Base-by-base conservation (phyloP, 495 filamentous ascomycete genomes). In the Bathelium albidoporum region DNA sequence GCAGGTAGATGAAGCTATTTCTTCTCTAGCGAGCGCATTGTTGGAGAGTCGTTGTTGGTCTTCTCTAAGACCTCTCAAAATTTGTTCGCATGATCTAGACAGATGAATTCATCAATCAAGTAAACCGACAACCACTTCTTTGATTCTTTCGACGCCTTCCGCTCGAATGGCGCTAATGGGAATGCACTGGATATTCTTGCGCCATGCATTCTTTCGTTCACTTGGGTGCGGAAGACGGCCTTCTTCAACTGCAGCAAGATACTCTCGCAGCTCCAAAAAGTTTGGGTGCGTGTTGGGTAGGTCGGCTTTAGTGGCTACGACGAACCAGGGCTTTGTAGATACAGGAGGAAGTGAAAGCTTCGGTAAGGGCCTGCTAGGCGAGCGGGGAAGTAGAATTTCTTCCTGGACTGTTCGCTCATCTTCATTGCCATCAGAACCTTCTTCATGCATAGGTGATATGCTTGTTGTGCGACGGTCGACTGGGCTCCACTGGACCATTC, bases 301-400 rank as follows among this genome's bases (percentile, higher is more conserved):
- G 73, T 98, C 94, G 11, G 90, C 92, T 74, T 98, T 98, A 39
- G 92, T 96, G 10, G 91, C 95, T 39, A 97, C 88, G 1, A 97
- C 92, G 68, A 96, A 94, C 95, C 95, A 98, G 5, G 93, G 91
- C 73, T 98, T 98, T 11, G 80, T 80, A 18, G 89, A 87, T 58
- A 95, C 89, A 45, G 89, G 84, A 18, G 88, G 80, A 31, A 80
- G 73, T 14, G 67, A 43, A 14, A 77, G 61, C 2, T 66, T 43
- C 1, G 73, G 69, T 11, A 75, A 65, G 20, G 41, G 10, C 34
- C 71, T 64, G 9, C 44, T 45, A 11, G 61, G 24, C 0, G 58
- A 18, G 1, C 64, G 31, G 29, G 69, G 45, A 61, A 70, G 58
- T 5, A 64, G 12, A 18, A 31, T 22, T 31, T 60, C 49, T 31